Evolutionary conservation across 495 filamentous ascomycete genomes (phyloP), one percentile per base, ranked within the genome.

Genomic region (Apodospora peruviana): DNA sequence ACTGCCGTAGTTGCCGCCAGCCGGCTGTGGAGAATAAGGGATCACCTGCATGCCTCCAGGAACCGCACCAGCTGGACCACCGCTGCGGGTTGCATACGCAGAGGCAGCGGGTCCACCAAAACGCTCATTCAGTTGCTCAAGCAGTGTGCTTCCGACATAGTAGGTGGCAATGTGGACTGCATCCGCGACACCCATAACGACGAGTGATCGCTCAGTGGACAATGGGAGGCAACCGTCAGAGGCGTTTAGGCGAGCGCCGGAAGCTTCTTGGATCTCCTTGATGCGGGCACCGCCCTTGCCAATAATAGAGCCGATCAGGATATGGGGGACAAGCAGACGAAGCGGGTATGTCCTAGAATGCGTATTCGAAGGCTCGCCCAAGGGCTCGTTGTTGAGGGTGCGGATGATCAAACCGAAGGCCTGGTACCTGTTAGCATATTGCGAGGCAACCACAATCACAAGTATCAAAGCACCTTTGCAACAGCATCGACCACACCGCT

Each of bases 161-260:
- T 97, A 98, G 21, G 91, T 94, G 21, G 93, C 93, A 63, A 98
- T 98, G 68, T 98, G 93, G 40, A 98, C 93, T 34, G 93, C 91
- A 72, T 93, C 88, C 43, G 88, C 88, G 37, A 93, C 88, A 59
- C 88, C 88, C 62, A 90, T 84, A 40, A 93, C 87, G 45, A 96
- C 90, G n/a, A 98, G 82, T 14, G 94, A 97, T 39, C 93, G 86
- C 71, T 98, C 93, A 36, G 87, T 93, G 9, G 93, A 97, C 35
- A 96, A 72, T 18, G 93, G 93, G 35, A 97, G 80, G 62, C 90
- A 95, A 2, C 88, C 83, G 58, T 96, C 93, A 2, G 93, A 98
- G 27, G 94, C 93, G 66, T 97, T 98, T 19, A 98, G 84, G 47
- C 94, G 86, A 39, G 93, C 91, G 40, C 94, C 93, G 3, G 93